Percentiles rank a stretch among this genome's conserved stretches.
phyloP scores from a whole-genome alignment of 345 rosid genomes.

The Triadica sebifera region DNA sequence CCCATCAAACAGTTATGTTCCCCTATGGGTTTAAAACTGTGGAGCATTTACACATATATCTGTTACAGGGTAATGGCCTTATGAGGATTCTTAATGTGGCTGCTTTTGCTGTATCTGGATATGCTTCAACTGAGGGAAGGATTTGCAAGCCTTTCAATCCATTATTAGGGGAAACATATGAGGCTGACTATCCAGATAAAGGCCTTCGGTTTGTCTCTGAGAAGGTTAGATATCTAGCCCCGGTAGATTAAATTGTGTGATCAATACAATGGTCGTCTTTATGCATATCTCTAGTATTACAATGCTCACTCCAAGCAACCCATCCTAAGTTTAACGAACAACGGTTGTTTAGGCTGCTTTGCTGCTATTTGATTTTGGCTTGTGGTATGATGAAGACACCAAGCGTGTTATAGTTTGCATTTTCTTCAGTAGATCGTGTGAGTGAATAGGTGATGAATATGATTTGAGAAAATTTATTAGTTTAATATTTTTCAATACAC shows the following conservation, averaged over 20 bases:
- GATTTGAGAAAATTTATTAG: too few relatives aligned
- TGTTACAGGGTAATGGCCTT: slow-evolving; percentile 75
- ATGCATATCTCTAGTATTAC: not conserved
- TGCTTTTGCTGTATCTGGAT: slow-evolving; percentile 98
- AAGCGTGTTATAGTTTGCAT: too few relatives aligned
- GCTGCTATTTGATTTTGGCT: too few relatives aligned
- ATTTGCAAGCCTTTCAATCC: slow-evolving; percentile 98
- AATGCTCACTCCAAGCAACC: not conserved
- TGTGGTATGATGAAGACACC: too few relatives aligned
- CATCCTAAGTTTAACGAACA: too few relatives aligned
- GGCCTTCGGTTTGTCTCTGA: slow-evolving; percentile 91
- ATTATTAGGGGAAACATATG: slow-evolving; percentile 93
- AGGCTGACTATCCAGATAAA: slow-evolving; percentile 93
- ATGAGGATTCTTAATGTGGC: slow-evolving; percentile 97
- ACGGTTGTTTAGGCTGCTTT: too few relatives aligned
- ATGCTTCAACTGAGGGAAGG: slow-evolving; percentile 98
- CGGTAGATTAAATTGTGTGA: slow-evolving; percentile 5
- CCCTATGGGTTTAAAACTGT: not conserved
- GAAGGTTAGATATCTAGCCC: slow-evolving; percentile 55
- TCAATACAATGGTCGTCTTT: not conserved
- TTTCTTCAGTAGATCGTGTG: too few relatives aligned
- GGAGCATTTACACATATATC: not conserved
- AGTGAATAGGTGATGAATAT: too few relatives aligned
- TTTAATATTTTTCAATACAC: too few relatives aligned
- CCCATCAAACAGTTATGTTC: not conserved